Base-by-base conservation (phyloP, 768 basidiomycete species). In the Termitomyces sp. region DNA sequence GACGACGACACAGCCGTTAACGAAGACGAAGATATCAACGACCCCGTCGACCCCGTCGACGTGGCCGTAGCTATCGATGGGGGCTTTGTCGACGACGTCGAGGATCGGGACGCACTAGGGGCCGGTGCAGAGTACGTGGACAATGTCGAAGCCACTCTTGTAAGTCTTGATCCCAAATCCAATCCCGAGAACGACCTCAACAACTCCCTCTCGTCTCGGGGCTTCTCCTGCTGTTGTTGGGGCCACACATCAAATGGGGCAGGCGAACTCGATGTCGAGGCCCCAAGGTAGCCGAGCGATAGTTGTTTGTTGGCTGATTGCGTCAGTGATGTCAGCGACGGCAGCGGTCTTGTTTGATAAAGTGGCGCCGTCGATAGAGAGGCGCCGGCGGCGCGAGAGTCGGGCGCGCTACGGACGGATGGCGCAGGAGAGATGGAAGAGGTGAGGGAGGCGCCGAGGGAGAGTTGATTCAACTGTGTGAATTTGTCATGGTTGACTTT, bases 401-500 rank as follows among this genome's bases (percentile, higher is more conserved):
- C 49, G 0, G 49, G 35, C 0, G 49, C 49, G 11, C 49, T 50
- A 35, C 49, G 49, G 17, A 38, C 17, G 7, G 49, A 50, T 0
- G 49, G 35, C 6, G 49, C 35, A 11, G 49, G 49, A 0, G 49
- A 50, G 5, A 50, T 50, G 23, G 49, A 50, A 14, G 57, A 16
- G 21, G 32, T 34, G 11, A 35, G 6, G 17, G 47, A 27, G 27
- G 32, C 5, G 17, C 12, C 19, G 14, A 40, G 14, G 6, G 40
- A n/a, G 2, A 41, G 29, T 17, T 57, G 60, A 8, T 32, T 41
- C 2, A 68, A 54, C 51, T 69, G 82, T 2, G 83, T 77, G 68
- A 86, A 93, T 69, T 89, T 90, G 78, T 98, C 96, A 66, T 87
- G 90, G 68, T 94, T 90, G 11, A 98, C 96, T 67, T 95, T 95